Base-by-base conservation (phyloP, 169 alveolate genomes). In the Plasmodium sp. region DNA sequence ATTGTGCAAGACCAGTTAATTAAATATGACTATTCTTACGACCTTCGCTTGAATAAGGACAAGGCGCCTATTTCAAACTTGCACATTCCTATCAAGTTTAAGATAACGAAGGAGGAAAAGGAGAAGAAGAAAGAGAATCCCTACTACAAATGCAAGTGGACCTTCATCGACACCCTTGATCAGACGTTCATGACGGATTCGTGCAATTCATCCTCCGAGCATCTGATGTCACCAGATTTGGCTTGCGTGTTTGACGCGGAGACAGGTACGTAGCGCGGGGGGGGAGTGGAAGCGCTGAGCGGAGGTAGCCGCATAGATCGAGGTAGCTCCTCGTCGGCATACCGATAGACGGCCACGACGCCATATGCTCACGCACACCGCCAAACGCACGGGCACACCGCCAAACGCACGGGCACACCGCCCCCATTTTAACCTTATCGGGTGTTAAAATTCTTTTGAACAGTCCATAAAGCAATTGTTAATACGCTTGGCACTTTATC, bases 1-100 rank as follows among this genome's bases (percentile, higher is more conserved):
- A 56, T 96, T 16, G 14, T 94, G 27, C 96, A 96, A 56, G 96
- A 95, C 9, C 96, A 96, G 81, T 84, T 96, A 80, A 77, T 74
- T 45, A 81, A 34, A 72, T 94, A 71, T 73, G 93, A 84, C 34
- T 96, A 80, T 91, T 96, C 97, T 7, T 96, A 86, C 45, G 97
- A 96, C 34, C 72, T 94, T 45, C 94, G 97, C 48, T 48, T 80
- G 56, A 96, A 94, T 93, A 92, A 91, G 41, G 95, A 93, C 6
- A 94, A 84, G 39, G 95, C 91, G 27, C 96, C 97, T 18, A 84
- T 83, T 36, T 92, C 94, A 54, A 4, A 74, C 34, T 22, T 85
- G 79, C 54, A 33, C 33, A 75, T 85, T 51, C 93, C 93, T 12
- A 36, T 85, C 34, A 77, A 56, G 45, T 85, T 85, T 48, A 73